Evolutionary conservation across 1,284 basidiomycete genomes (phyloP), one percentile per base, ranked within the genome.

Genomic region (Microbotryomycetes sp.): DNA sequence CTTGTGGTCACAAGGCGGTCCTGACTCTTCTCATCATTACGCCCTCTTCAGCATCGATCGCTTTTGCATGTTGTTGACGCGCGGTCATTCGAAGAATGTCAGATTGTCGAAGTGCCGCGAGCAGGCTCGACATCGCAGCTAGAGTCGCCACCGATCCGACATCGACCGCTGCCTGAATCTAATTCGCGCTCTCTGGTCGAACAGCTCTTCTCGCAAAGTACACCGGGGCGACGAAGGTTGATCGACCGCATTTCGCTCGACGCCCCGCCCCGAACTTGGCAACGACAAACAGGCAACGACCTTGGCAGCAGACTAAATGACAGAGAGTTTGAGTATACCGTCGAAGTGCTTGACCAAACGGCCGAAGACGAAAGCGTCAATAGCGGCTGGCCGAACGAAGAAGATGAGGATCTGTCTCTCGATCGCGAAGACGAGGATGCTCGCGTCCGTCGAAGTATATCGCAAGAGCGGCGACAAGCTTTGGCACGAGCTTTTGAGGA

Each of bases 51-150:
- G 85, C 88, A 90, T 70, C 87, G 87, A 0, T 85, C 81, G 15
- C 73, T 84, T 27, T 69, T 90, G 0, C 88, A 91, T 70, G 78
- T 89, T 59, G 76, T 91, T 45, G 88, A 91, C 70, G 87, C 88
- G 4, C 80, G 83, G 48, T 89, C 87, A 0, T 91, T 89, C 67
- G 85, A 88, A 68, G 81, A 80, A 3, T 83, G 87, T 65, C 83
- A 88, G 65, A 80, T 86, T 26, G 73, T 91, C 30, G 80, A 79
- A 56, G 13, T 27, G 24, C 29, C 52, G 5, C 50, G 41, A n/a
- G 7, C 6, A 23, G 16, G 30, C 28, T 30, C 29, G 13, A 27
- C 49, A 16, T 46, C 54, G 28, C 16, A 30, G 26, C 6, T 45
- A 11, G 6, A 35, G 16, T 5, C 48, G 1, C 7, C 49, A 16